Conservation (phyloP, 352 stramenopile genomes). For the Pythium periplocum region DNA sequence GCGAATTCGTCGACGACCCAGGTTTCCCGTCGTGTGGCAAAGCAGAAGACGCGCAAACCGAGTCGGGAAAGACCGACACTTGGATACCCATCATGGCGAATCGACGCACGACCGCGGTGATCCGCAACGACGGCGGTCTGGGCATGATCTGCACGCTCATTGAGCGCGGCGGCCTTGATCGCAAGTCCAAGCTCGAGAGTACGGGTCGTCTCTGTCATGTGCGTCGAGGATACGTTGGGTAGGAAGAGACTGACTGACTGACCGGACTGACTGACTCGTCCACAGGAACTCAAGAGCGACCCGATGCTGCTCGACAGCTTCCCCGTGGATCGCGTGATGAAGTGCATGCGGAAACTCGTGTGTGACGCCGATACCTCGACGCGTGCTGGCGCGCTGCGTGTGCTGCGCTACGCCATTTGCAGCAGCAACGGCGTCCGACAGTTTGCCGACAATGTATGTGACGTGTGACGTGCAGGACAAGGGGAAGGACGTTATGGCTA, state of each 20-base stretch:
- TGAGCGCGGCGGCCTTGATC: slow-evolving; percentile 74
- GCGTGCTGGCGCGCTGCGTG: slow-evolving; percentile 65
- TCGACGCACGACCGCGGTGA: slow-evolving; percentile 23
- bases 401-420: slow-evolving; percentile 80
- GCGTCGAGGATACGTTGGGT: slow-evolving; percentile 8
- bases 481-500: not conserved
- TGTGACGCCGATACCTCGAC: slow-evolving; percentile 78
- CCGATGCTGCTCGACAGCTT: slow-evolving; percentile 80
- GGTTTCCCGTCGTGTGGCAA: too few species aligned
- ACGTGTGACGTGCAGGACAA: not conserved
- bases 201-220: slow-evolving; percentile 79
- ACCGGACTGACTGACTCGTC: not conserved
- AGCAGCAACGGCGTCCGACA: slow-evolving; percentile 65
- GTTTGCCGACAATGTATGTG: slow-evolving; percentile 52
- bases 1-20: too few species aligned
- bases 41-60: too few species aligned
- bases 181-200: slow-evolving; percentile 86
- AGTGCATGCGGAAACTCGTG: slow-evolving; percentile 69
- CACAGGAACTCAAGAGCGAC: slow-evolving; percentile 81
- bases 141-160: slow-evolving; percentile 80
- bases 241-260: not conserved
- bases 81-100: slow-evolving; percentile 17
- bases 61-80: not conserved
- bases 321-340: slow-evolving; percentile 74
- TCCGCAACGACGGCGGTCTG: slow-evolving; percentile 47